These are phyloP conservation scores for Pseudogymnoascus sp. DNA, from an alignment of 2,329 filamentous ascomycete species.

Conservation along the genomic window DNA sequence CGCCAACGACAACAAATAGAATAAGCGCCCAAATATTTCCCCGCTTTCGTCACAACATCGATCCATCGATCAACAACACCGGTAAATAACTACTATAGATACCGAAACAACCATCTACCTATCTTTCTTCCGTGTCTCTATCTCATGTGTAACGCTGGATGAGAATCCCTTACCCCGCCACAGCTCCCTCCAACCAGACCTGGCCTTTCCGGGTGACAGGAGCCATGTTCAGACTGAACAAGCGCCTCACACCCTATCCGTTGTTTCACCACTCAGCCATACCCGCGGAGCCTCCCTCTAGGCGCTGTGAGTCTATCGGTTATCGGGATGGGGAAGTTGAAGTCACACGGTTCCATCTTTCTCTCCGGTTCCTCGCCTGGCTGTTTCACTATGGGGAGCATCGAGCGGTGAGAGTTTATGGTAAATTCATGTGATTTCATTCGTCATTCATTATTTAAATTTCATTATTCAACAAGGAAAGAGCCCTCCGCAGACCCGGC, in stretches of 20 bases:
- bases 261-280: slow-evolving; percentile 4
- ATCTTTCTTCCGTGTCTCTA: not conserved
- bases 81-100: not conserved
- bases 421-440: slow-evolving; percentile 9
- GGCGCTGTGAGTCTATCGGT: not conserved
- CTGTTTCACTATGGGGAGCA: not conserved
- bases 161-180: not conserved
- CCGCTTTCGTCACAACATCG: not conserved
- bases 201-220: not conserved
- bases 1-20: not conserved
- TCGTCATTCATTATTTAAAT: slow-evolving; percentile 10
- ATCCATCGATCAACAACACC: not conserved
- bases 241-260: slow-evolving; percentile 6
- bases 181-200: slow-evolving; percentile 2
- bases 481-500: not conserved
- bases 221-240: slow-evolving; percentile 3
- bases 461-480: slow-evolving; percentile 6
- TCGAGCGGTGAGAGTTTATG: slow-evolving; percentile 4
- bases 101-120: not conserved
- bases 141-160: slow-evolving; percentile 1
- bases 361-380: not conserved
- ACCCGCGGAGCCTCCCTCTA: slow-evolving; percentile 5
- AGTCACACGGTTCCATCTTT: not conserved
- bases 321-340: not conserved
- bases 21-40: slow-evolving; percentile 7